Evolutionary conservation across 2,329 filamentous ascomycete species (phyloP).

Genomic region (Microdochium paspali): DNA sequence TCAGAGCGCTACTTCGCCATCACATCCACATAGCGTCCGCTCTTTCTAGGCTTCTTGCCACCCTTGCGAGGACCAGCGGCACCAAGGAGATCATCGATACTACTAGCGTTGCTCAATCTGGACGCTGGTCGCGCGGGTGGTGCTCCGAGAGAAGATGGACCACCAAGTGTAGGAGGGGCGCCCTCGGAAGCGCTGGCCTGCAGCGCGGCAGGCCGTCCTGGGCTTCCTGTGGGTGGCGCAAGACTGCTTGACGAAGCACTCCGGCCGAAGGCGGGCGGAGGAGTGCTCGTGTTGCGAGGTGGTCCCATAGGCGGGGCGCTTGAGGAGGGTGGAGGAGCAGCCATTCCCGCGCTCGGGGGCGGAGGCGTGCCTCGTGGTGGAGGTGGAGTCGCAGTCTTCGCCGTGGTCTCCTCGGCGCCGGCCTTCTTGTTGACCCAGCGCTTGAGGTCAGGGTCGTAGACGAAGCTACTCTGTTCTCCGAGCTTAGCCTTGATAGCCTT

Average conservation of each 20-base stretch:
- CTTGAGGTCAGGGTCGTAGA: conserved; percentile 92
- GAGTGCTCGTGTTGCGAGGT: neutral
- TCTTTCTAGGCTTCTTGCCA: conserved; percentile 66
- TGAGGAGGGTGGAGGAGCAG: conserved; percentile 11
- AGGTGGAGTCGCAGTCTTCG: conserved; percentile 63
- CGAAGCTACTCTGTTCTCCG: conserved; percentile 85
- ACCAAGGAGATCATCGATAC: conserved; percentile 85
- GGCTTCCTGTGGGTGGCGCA: neutral
- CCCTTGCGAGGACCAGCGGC: conserved; percentile 62
- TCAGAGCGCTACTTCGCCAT: conserved; percentile 57
- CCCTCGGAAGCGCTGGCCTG: neutral
- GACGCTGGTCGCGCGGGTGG: conserved; percentile 65
- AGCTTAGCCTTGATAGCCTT: conserved; percentile 81
- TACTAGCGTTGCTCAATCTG: conserved; percentile 83
- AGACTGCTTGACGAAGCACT: conserved; percentile 1
- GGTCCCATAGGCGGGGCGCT: conserved; percentile 14
- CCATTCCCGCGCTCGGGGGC: conserved; percentile 29
- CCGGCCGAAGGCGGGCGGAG: conserved; percentile 4
- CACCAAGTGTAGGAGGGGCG: neutral
- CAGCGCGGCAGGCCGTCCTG: neutral
- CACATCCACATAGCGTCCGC: conserved; percentile 87
- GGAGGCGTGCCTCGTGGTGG: conserved; percentile 58
- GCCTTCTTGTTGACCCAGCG: conserved; percentile 98
- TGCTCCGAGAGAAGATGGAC: conserved; percentile 25
- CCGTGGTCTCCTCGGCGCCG: conserved; percentile 50